Conservation (phyloP, 225 moss, liverwort and hornwort species). For the Physcomitrium patens region DNA sequence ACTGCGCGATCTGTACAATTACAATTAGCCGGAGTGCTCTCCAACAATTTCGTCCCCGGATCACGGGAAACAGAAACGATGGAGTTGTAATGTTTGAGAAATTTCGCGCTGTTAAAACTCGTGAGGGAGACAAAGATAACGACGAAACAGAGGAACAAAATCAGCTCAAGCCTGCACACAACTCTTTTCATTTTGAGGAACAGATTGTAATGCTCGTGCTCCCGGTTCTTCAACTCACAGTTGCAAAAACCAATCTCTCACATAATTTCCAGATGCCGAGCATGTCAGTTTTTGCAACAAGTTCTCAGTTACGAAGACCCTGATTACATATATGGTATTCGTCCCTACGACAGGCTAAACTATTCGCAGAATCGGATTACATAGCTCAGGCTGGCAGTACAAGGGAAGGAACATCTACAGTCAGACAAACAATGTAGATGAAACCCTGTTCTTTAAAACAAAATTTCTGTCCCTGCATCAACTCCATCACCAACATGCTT, state of each 20-base stretch:
- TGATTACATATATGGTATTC: too few relatives aligned
- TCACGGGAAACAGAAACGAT: conserved; percentile 1
- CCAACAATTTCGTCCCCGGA: neutral
- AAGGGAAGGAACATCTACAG: neutral
- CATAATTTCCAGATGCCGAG: neutral
- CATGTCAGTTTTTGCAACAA: neutral
- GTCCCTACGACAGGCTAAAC: too few relatives aligned
- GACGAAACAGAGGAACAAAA: conserved; percentile 25
- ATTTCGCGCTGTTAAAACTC: conserved; percentile 26
- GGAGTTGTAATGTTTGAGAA: conserved; percentile 20
- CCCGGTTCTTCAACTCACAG: neutral
- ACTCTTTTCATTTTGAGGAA: conserved; percentile 23
- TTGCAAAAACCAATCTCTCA: neutral
- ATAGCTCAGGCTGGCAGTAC: neutral
- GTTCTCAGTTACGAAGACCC: neutral
- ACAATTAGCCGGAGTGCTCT: conserved; percentile 17
- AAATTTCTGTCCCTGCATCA: neutral
- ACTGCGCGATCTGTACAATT: conserved; percentile 19
- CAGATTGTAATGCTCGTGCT: neutral
- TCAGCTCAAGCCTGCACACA: conserved; percentile 5
- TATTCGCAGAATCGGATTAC: too few relatives aligned
- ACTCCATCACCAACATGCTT: neutral
- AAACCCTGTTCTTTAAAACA: neutral
- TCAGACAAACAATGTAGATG: neutral
- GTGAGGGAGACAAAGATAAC: conserved; percentile 21